A percentile compares a stretch with the other conserved stretches of the same genome.
phyloP scores from a whole-genome alignment of 2,329 filamentous ascomycete genomes.

The Penicillium corylophilum region DNA sequence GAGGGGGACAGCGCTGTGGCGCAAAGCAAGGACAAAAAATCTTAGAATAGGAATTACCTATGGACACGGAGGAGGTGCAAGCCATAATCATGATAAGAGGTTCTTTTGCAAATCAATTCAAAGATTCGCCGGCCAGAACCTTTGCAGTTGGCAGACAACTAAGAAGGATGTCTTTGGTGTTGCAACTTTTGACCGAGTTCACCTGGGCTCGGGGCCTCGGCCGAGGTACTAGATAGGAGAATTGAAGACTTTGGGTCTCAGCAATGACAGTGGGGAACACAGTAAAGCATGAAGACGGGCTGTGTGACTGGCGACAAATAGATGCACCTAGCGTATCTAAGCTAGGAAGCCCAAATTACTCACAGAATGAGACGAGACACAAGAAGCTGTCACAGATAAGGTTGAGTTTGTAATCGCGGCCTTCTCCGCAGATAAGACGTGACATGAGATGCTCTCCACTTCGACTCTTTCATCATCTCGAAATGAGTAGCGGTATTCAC shows the following conservation, averaged over 20 bases:
- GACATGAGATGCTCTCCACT: background rate
- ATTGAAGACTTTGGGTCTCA: background rate
- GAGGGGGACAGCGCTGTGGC: background rate
- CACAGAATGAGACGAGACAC: background rate
- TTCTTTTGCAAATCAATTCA: too few species aligned
- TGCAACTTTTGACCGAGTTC: too few species aligned
- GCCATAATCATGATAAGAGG: too few species aligned
- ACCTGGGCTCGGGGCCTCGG: background rate
- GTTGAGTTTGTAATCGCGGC: background rate
- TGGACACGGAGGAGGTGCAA: too few species aligned
- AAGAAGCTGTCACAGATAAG: background rate
- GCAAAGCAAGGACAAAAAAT: background rate
- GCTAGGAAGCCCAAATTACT: too few species aligned
- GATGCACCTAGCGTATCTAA: too few species aligned
- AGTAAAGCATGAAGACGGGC: background rate
- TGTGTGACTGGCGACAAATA: background rate
- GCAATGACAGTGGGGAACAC: background rate
- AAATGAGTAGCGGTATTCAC: constrained; percentile 10
- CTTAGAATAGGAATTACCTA: background rate
- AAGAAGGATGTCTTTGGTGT: too few species aligned
- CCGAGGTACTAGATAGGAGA: background rate
- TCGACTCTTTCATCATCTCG: background rate
- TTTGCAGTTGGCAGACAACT: too few species aligned
- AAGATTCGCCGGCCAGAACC: too few species aligned
- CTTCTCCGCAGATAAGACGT: constrained; percentile 8